Conservation (phyloP, 2,329 filamentous ascomycete genomes). For the Ramularia endophylla region DNA sequence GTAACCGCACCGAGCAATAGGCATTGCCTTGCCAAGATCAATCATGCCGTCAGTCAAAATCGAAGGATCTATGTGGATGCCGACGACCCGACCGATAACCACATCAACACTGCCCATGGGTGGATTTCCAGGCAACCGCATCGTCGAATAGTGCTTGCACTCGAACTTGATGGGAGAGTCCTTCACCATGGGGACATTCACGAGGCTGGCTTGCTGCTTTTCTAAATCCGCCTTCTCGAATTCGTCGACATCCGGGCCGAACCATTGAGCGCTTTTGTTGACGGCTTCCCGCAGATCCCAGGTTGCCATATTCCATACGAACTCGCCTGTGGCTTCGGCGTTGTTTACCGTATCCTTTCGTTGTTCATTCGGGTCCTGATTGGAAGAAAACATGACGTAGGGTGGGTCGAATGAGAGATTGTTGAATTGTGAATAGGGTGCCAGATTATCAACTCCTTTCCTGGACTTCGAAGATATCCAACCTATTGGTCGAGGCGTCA, state of each 20-base stretch:
- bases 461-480: conserved; percentile 55
- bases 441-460: conserved; percentile 48
- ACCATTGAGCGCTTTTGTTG: conserved; percentile 49
- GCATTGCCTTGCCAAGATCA: conserved; percentile 52
- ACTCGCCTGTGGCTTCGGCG: conserved; percentile 50
- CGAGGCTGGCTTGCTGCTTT: conserved; percentile 40
- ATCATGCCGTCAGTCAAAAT: conserved; percentile 51
- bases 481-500: conserved; percentile 56
- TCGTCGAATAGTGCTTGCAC: conserved; percentile 50
- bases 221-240: conserved; percentile 46
- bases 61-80: conserved; percentile 51
- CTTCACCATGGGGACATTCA: conserved; percentile 48
- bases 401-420: conserved; percentile 59
- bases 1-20: conserved; percentile 57
- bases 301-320: conserved; percentile 56
- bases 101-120: conserved; percentile 54
- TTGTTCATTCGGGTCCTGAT: conserved; percentile 43
- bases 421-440: conserved; percentile 58
- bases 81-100: conserved; percentile 53
- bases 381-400: conserved; percentile 57
- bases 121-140: conserved; percentile 51
- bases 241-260: conserved; percentile 48
- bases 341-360: conserved; percentile 56
- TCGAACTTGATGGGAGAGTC: conserved; percentile 54
- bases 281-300: conserved; percentile 51